Conservation (phyloP, 768 basidiomycete species). For the Amyloporia xantha region DNA sequence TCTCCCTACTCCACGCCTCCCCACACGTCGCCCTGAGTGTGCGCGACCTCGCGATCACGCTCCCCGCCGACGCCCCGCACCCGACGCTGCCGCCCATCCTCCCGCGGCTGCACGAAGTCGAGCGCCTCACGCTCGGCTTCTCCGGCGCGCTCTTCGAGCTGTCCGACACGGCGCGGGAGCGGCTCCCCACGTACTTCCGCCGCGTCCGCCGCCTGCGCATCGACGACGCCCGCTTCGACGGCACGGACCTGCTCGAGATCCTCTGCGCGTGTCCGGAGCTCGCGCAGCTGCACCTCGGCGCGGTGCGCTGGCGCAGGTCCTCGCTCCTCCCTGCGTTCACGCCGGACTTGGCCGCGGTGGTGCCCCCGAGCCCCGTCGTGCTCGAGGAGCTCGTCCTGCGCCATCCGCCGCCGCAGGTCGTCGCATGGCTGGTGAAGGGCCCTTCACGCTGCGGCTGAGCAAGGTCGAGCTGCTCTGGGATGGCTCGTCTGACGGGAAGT, state of each 20-base stretch:
- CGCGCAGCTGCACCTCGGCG: neutral
- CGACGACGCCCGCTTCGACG: conserved; percentile 5
- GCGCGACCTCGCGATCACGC: neutral
- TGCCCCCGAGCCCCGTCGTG: neutral
- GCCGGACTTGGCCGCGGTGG: neutral
- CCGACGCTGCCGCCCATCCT: neutral
- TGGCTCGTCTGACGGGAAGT: neutral
- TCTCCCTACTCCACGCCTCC: neutral
- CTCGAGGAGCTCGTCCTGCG: neutral
- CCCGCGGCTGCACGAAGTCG: conserved; percentile 4
- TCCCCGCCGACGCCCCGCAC: neutral
- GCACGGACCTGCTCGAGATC: neutral
- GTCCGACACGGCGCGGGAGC: conserved; percentile 1
- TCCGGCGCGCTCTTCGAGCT: conserved; percentile 1
- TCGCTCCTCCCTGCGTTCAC: neutral
- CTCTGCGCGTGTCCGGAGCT: conserved; percentile 5
- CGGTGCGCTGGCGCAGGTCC: conserved; percentile 3
- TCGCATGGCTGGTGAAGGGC: neutral
- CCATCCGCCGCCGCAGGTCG: neutral
- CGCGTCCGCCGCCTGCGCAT: conserved; percentile 1
- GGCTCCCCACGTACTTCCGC: conserved; percentile 2
- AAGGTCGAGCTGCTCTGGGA: neutral
- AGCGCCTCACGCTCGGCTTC: conserved; percentile 1
- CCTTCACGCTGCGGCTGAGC: neutral
- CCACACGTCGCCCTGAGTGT: conserved; percentile 3